Evolutionary conservation across 2,329 filamentous ascomycete genomes (phyloP).

Genomic region (Curvularia sp.): DNA sequence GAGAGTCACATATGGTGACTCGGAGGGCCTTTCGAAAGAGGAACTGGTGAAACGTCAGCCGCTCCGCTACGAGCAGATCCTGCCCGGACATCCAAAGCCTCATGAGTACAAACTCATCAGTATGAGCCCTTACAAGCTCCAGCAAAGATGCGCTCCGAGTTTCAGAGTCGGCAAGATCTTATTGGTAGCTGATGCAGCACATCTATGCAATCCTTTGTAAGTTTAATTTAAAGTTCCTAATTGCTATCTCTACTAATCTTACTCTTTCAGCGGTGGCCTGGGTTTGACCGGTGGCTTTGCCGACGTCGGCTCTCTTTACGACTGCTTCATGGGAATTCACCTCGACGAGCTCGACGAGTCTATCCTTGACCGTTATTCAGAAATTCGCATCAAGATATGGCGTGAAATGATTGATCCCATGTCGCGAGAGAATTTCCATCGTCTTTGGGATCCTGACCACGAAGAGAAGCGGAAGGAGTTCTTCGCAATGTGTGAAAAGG

Average conservation of each 20-base stretch:
- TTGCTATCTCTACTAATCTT: slow-evolving; percentile 5
- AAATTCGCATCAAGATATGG: slow-evolving; percentile 45
- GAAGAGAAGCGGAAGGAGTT: slow-evolving; percentile 43
- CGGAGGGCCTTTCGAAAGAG: slow-evolving; percentile 59
- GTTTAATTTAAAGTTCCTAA: not conserved
- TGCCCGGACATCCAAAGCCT: slow-evolving; percentile 66
- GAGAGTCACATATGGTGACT: slow-evolving; percentile 69
- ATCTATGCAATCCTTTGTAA: slow-evolving; percentile 61
- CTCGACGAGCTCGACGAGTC: slow-evolving; percentile 43
- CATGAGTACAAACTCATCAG: slow-evolving; percentile 63
- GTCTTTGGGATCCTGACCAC: slow-evolving; percentile 41
- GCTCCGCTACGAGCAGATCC: slow-evolving; percentile 63
- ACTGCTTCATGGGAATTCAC: slow-evolving; percentile 59
- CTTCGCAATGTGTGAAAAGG: slow-evolving; percentile 43
- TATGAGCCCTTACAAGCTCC: slow-evolving; percentile 67
- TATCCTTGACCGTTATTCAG: slow-evolving; percentile 47
- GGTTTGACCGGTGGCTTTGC: slow-evolving; percentile 70
- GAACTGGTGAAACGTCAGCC: slow-evolving; percentile 62
- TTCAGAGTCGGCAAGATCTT: slow-evolving; percentile 66
- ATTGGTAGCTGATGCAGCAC: slow-evolving; percentile 67
- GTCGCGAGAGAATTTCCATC: slow-evolving; percentile 52
- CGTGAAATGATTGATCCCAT: slow-evolving; percentile 47
- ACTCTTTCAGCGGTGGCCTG: slow-evolving; percentile 59
- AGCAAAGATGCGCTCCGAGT: slow-evolving; percentile 64
- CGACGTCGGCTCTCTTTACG: slow-evolving; percentile 67